phyloP scores from a whole-genome alignment of 805 yeast genomes.

The Candida sanyiensis region DNA sequence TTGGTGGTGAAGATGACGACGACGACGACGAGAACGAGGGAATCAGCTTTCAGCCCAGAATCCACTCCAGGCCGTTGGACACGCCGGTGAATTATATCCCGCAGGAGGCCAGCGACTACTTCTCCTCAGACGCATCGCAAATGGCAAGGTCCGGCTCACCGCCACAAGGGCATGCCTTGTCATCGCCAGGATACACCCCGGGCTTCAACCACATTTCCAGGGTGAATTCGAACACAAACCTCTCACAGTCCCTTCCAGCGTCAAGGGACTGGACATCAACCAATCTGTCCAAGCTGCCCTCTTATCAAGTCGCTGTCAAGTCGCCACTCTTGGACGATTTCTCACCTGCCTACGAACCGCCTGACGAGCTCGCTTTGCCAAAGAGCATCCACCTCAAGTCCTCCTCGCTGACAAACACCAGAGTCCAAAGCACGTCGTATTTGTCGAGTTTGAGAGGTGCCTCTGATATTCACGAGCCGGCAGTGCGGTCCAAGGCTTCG shows the following conservation, averaged over 20 bases:
- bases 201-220: conserved; percentile 54
- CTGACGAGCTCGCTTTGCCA: conserved; percentile 23
- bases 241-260: conserved; percentile 10
- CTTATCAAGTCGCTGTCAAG: conserved; percentile 74
- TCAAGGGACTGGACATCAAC: conserved; percentile 36
- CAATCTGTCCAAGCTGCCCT: conserved; percentile 67
- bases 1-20: conserved; percentile 15
- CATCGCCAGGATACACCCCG: conserved; percentile 47
- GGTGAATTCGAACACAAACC: conserved; percentile 41
- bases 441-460: conserved; percentile 20
- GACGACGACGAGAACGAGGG: conserved; percentile 23
- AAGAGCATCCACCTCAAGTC: conserved; percentile 25
- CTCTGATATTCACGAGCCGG: conserved; percentile 7
- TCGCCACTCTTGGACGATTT: conserved; percentile 45
- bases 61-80: conserved; percentile 11
- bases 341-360: conserved; percentile 60
- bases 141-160: not conserved
- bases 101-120: conserved; percentile 30
- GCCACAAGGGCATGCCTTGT: conserved; percentile 11
- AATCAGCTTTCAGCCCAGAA: conserved; percentile 12
- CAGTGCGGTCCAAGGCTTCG: conserved; percentile 8
- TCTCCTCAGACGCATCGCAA: conserved; percentile 21
- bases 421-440: conserved; percentile 24
- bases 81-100: conserved; percentile 23
- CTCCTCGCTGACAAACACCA: conserved; percentile 23